Percentiles rank a stretch among this genome's conserved stretches.
These are phyloP conservation scores for Talaromyces sp. DNA, from an alignment of 2,329 filamentous ascomycete genomes.

Conservation along the genomic window DNA sequence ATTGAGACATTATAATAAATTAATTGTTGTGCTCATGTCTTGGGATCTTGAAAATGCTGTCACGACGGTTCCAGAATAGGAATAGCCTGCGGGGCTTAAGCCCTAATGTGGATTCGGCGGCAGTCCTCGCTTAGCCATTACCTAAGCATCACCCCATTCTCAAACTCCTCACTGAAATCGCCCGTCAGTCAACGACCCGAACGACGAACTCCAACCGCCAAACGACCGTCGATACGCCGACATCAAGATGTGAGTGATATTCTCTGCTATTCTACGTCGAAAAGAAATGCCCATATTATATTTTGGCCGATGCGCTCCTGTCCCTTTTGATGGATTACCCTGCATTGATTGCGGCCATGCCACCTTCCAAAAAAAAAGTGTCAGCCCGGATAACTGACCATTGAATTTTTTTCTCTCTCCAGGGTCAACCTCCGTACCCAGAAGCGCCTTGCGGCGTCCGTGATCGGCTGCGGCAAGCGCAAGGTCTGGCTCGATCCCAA, in stretches of 20 bases:
- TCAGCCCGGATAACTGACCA: constrained; percentile 6
- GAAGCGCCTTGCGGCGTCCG: constrained; percentile 98
- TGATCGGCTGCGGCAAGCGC: constrained; percentile 98
- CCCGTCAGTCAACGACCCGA: constrained; percentile 30
- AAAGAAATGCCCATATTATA: constrained; percentile 16
- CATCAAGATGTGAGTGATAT: constrained; percentile 42
- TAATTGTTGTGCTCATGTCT: background rate
- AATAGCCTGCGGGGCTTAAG: constrained; percentile 24
- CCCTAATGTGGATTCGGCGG: constrained; percentile 29
- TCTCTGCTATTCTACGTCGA: constrained; percentile 17
- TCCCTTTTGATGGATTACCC: constrained; percentile 6
- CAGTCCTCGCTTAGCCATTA: constrained; percentile 36
- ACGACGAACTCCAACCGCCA: constrained; percentile 41
- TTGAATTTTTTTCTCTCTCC: constrained; percentile 20
- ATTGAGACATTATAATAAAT: background rate
- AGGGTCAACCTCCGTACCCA: constrained; percentile 99
- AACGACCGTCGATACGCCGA: constrained; percentile 43
- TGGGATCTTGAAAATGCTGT: background rate
- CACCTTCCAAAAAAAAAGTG: background rate
- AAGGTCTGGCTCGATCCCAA: constrained; percentile 99
- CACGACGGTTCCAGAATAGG: constrained; percentile 10
- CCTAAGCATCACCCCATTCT: constrained; percentile 35
- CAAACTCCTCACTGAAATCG: constrained; percentile 38
- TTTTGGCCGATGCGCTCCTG: constrained; percentile 16
- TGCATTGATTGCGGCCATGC: constrained; percentile 15